Percentiles rank a stretch among this genome's conserved stretches.
Conservation (phyloP, 2,329 filamentous ascomycete genomes). For the Fusarium sp. region DNA sequence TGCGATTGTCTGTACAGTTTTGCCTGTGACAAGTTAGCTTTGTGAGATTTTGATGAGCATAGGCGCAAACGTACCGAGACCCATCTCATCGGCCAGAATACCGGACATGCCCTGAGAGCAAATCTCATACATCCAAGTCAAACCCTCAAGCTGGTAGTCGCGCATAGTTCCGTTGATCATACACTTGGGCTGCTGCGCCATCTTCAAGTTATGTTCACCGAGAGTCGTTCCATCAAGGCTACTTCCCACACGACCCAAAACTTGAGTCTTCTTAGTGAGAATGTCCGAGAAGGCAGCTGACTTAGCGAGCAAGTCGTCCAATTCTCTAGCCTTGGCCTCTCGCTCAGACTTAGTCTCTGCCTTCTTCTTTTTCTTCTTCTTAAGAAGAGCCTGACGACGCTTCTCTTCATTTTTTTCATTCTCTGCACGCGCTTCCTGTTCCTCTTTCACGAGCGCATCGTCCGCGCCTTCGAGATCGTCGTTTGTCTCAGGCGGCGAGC, state of each 20-base stretch:
- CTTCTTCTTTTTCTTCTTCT: constrained; percentile 60
- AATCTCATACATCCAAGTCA: constrained; percentile 95
- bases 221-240: constrained; percentile 69
- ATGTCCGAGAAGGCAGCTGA: constrained; percentile 72
- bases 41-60: background rate
- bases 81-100: constrained; percentile 95
- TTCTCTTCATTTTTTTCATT: constrained; percentile 64
- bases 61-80: constrained; percentile 64
- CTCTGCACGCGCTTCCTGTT: constrained; percentile 49
- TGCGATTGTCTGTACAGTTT: constrained; percentile 91
- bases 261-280: constrained; percentile 71
- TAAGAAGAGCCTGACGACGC: constrained; percentile 50
- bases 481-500: constrained; percentile 49
- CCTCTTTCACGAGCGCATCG: constrained; percentile 50
- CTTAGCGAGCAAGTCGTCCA: constrained; percentile 69
- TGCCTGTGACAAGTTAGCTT: constrained; percentile 63
- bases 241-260: constrained; percentile 70
- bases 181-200: constrained; percentile 86
- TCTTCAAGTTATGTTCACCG: constrained; percentile 75
- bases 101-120: constrained; percentile 85
- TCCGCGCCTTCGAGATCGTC: constrained; percentile 41
- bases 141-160: constrained; percentile 90
- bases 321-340: constrained; percentile 67
- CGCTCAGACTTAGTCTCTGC: constrained; percentile 64
- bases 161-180: constrained; percentile 91